Base-by-base conservation (phyloP, 306 rosid species). In the Dicorynia guianensis region DNA sequence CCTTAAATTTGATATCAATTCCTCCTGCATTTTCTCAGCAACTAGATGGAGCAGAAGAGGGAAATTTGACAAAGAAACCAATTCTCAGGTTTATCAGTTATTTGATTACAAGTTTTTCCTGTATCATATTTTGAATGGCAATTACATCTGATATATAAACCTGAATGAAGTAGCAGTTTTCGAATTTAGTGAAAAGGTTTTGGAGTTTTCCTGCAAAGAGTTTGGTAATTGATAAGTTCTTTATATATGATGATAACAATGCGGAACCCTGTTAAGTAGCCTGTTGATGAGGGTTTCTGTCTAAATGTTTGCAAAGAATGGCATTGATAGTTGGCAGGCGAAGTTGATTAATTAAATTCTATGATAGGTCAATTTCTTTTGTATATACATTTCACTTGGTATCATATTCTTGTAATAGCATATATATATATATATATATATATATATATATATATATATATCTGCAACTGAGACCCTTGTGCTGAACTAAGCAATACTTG, bases 1-100 rank as follows among this genome's bases (percentile, higher is more conserved):
- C 20, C 71, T 62, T 58, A 46, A 50, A 66, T 79, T 82, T 91
- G 82, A 88, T 81, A 62, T 68, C 60, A 78, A 75, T 49, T 84
- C 81, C 77, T 80, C 87, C 76, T 82, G 80, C 83, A 77, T 81
- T 85, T 63, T 84, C 67, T 72, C 88, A 83, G 91, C 86, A 64
- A 69, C 55, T 75, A 80, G 80, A 66, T 74, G 86, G 70, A 84
- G 86, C 78, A 67, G 83, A 88, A 79, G 85, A 62, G 81, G 70
- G 72, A 60, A 43, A 67, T 47, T 76, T 63, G 79, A 80, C 76
- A 69, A 85, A 83, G 81, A 82, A 80, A 72, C 76, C 77, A 72
- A 38, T 77, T 76, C 76, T 75, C 84, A 77, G 78, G 82, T 83
- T 79, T 63, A 78, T 63, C 50, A 57, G 73, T 61, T 53, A 70